Evolutionary conservation across 169 alveolate species (phyloP), one percentile per base, ranked within the genome.

Genomic region (Eimeria acervulina): DNA sequence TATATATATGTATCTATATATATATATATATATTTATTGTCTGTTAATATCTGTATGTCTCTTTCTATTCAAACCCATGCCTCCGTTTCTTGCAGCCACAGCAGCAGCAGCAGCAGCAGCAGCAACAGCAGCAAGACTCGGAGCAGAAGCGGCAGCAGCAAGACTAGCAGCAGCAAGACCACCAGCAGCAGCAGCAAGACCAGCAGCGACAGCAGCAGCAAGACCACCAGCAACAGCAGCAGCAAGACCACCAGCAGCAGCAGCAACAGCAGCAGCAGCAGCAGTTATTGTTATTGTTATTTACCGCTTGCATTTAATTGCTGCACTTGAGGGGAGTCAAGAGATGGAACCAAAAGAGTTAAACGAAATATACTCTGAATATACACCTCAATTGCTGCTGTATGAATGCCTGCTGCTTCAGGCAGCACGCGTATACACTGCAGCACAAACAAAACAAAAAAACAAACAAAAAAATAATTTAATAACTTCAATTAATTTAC

Each of bases 331-430:
- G 68, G 90, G 7, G 72, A 42, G 26, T 81, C 72, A 10, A 90
- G 74, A 28, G 95, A 90, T 28, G 95, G 95, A 31, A 90, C 95
- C n/a, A 90, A 72, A 13, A 90, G 36, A 52, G 95, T 28, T 0
- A 70, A 51, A 17, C 61, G 55, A 13, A 90, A 51, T 23, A 90
- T 38, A 2, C 76, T 21, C 33, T 78, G 95, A 2, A 90, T 19
- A 66, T 70, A 90, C 70, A 55, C 88, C 74, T 76, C 83, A 51
- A 90, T 15, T 26, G 66, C 90, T 19, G 90, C 68, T 26, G 90
- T 72, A 42, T 81, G 42, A 19, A 8, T 15, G 5, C 90, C 90
- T 15, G 90, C 70, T 26, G 17, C 68, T 28, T 81, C 72, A 5
- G 68, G 90, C 23, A 81, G 68, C 5, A 81, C 12, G 23, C n/a